Base-by-base conservation (phyloP, 2,329 filamentous ascomycete genomes). In the Clathrospora elynae region DNA sequence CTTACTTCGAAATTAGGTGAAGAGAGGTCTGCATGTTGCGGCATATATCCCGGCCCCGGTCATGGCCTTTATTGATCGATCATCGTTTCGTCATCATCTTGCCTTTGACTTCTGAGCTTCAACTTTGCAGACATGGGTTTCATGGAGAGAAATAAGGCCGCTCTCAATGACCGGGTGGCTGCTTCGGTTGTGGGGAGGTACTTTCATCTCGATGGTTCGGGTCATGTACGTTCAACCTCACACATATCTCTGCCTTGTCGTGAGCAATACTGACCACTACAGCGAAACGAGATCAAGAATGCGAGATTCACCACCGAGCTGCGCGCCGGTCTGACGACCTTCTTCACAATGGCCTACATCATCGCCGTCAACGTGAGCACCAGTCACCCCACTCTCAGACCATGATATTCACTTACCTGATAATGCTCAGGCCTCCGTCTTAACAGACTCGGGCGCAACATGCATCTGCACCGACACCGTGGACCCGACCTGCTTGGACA, bases 271-370 rank as follows among this genome's bases (percentile, higher is more conserved):
- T 61, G 39, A 59, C 39, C 7, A 23, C 9, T 14, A 47, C 46
- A 88, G 85, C 81, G 78, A 53, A 81, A 78, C 58, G 85, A 88
- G 65, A 83, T 88, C 35, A 85, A 87, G 64, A 85, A 85, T 18
- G 85, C 88, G 17, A 78, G 80, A 55, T 95, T 95, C 74, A 83
- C 89, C 61, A 95, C 89, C 34, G 90, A 95, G 73, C 75, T 95
- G 35, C 84, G 89, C 46, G 90, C 87, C 43, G 90, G 90, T 34
- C 72, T 95, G 26, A 88, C 88, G n/a, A 90, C 87, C 1, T 75
- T 76, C 59, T 75, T 75, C 46, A 73, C 73, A 30, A 72, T 70
- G 66, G 67, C 66, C 19, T 71, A 69, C 43, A 90, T 90, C 71
- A 87, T 88, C 64, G 80, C 81, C 57, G 74, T 78, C 44, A 75